Evolutionary conservation across 148 eudicot species (phyloP).

Genomic region (Heliamphora exappendiculata): DNA sequence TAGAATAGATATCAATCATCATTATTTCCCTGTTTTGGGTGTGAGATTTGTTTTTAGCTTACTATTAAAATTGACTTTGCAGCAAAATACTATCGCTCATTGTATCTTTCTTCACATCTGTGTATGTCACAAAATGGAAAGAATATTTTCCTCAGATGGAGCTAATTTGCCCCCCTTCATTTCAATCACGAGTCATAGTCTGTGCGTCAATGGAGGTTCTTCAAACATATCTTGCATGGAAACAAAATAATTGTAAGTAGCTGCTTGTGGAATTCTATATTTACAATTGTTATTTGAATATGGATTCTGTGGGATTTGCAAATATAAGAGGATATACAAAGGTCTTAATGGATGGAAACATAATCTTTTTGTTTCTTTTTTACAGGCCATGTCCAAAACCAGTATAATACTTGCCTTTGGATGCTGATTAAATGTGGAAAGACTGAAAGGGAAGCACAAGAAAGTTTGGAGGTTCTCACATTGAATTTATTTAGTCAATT

Average conservation of each 20-base stretch:
- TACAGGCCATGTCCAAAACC: slow-evolving; percentile 68
- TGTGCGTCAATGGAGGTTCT: slow-evolving; percentile 74
- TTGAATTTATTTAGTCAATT: not conserved
- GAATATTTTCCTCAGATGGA: slow-evolving; percentile 59
- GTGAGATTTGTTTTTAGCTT: slow-evolving; percentile 2
- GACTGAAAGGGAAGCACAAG: slow-evolving; percentile 55
- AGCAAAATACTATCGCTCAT: slow-evolving; percentile 79
- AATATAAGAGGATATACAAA: not conserved
- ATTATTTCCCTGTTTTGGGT: slow-evolving; percentile 5
- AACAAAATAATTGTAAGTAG: slow-evolving; percentile 73
- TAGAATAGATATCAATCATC: too few species aligned
- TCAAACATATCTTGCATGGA: slow-evolving; percentile 77
- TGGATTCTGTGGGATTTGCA: not conserved
- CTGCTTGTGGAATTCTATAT: not conserved
- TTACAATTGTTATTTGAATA: not conserved
- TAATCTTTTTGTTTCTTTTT: not conserved
- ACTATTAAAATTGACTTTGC: slow-evolving; percentile 25
- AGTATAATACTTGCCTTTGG: slow-evolving; percentile 67
- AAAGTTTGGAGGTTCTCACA: slow-evolving; percentile 46
- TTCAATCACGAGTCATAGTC: slow-evolving; percentile 48
- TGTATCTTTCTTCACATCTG: slow-evolving; percentile 71
- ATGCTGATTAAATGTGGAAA: slow-evolving; percentile 54
- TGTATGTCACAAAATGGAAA: slow-evolving; percentile 62
- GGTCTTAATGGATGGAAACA: not conserved
- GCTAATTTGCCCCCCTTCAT: slow-evolving; percentile 56